Base-by-base conservation (phyloP, 345 rosid genomes). In the Ceriops decandra region DNA sequence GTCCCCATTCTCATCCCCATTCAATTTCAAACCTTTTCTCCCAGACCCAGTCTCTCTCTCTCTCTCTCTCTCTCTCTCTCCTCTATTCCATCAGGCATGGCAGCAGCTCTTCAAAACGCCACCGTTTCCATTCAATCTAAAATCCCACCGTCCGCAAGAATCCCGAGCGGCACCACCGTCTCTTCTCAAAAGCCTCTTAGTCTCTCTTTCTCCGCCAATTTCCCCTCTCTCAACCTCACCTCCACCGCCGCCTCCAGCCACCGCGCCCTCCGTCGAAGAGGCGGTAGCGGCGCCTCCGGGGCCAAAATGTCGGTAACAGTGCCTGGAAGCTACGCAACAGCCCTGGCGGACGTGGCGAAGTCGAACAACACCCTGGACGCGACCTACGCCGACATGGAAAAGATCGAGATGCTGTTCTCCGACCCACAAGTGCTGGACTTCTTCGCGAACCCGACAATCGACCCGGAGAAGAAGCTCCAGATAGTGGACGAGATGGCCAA, bases 341-440 rank as follows among this genome's bases (percentile, higher is more conserved):
- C 97, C 1, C 76, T 93, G 0, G 91, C 87, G 21, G 97, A 91
- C 60, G 74, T 91, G 3, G 97, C 98, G 47, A 81, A 76, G 52
- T 68, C 85, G 35, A 89, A 81, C 85, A 70, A 83, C 62, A 75
- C 88, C 10, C 81, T 93, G 17, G 95, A 91, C 1, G 19, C 82
- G 30, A 93, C 96, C 79, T 52, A 82, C 76, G 72, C 88, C 9
- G 98, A 91, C 84, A 62, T 91, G 9, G 96, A 89, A 46, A 91
- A 88, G 76, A 73, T 91, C 60, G 97, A 89, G 21, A 75, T 80
- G 15, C 33, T 89, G n/a, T 93, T 93, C 86, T 67, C 86, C 1
- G 90, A 90, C 59, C 77, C 82, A 1, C 58, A 49, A 47, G 84
- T 85, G 10, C 17, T 36, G 28, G 80, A 72, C 0, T 93, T 86